Base-by-base conservation (phyloP, 495 filamentous ascomycete species). In the Delitschia confertaspora region DNA sequence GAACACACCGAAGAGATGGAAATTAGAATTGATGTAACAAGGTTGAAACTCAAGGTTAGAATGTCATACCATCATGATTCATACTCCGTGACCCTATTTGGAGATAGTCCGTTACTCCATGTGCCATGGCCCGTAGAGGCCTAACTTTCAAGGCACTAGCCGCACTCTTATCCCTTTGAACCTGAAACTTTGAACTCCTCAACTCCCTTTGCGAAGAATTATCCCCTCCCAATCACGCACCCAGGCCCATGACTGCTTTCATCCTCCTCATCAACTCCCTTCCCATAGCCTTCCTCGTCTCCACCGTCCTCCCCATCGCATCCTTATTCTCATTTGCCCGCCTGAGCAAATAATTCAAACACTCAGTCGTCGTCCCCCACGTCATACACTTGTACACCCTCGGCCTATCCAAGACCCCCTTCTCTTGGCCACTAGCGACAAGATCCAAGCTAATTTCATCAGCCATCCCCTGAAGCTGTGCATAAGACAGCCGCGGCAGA, bases 391-490 rank as follows among this genome's bases (percentile, higher is more conserved):
- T 98, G 65, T 81, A 93, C 13, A 80, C 82, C 49, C 75, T 72
- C 0, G 76, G 74, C 41, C 16, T 58, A 42, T 14, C 18, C 32
- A 38, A n/a, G n/a, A 48, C 55, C 9, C 32, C 50, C 32, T 58
- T 52, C 43, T 68, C 36, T 4, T 17, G 33, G 22, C 26, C 73
- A 47, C 77, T 61, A 18, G 38, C 31, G 0, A 94, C 74, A 11
- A 95, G 66, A 55, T 85, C 81, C 49, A 84, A 83, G 63, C 80
- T 85, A 16, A 98, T 78, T 56, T 98, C 91, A 49, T 98, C 91
- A 11, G 91, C 91, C 91, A 95, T 95, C 16, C 91, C 91, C 70
- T 89, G 83, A 5, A 98, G 73, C 64, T 98, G 91, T 4, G 84
- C 89, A 63, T 88, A 94, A 20, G 77, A 77, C 11, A 94, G 68